Evolutionary conservation across 2,329 filamentous ascomycete species (phyloP), one percentile per base, ranked within the genome.

Genomic region (Trichoderma brevicompactum): DNA sequence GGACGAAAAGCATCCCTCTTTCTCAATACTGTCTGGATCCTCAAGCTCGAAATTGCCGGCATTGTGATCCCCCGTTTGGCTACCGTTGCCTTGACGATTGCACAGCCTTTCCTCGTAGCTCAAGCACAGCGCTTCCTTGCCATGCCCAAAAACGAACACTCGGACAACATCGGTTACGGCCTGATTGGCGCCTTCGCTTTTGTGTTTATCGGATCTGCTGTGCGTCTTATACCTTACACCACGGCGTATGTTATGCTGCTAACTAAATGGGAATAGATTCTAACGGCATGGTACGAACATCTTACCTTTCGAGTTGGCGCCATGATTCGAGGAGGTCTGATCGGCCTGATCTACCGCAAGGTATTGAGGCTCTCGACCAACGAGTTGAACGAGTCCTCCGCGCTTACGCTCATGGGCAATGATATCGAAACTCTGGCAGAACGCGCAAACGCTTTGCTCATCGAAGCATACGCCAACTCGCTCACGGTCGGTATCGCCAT

Each of bases 271-370:
- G 38, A 34, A 0, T n/a, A 74, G 72, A 66, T 73, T 7, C 65
- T 71, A 7, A 77, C 72, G 10, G 74, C 73, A 1, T 77, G 75
- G 70, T 76, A 75, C 52, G 74, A 76, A 40, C 74, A 77, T 32
- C 63, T 75, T 7, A 72, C 71, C 2, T 76, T 73, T 36, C 69
- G 75, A 5, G 73, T 69, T 2, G 69, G 69, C 2, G 71, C 73
- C 8, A 74, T 75, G 71, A 69, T 75, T 1, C 70, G 74, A 5
- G 74, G 74, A 9, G 73, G 72, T 7, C 63, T 76, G 5, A 75
- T 76, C 44, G 68, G 71, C 2, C 56, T 75, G 23, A 68, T 76
- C 49, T 76, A 76, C 10, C 49, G 69, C 52, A 75, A 76, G 44
- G 69, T 75, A 66, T 64, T 75, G 63, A 72, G 62, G 23, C 67